Evolutionary conservation across 768 basidiomycete species (phyloP).

Genomic region (Hypsizygus marmoreus): DNA sequence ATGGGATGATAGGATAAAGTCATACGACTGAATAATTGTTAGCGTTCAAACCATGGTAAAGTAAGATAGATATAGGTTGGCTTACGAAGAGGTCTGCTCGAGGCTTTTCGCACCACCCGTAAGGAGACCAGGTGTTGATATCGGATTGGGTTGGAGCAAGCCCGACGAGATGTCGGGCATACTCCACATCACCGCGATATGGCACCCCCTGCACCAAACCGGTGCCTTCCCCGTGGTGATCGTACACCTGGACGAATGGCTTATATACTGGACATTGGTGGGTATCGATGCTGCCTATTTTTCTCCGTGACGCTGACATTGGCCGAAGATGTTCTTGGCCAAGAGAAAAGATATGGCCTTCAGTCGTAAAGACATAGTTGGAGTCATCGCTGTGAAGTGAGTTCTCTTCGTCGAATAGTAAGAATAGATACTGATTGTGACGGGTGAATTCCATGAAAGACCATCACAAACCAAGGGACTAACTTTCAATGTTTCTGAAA

Average conservation of each 20-base stretch:
- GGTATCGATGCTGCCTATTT: conserved; percentile 61
- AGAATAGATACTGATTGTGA: conserved; percentile 76
- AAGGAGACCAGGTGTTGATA: conserved; percentile 58
- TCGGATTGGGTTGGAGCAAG: conserved; percentile 50
- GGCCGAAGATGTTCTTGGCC: conserved; percentile 55
- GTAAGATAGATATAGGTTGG: conserved; percentile 12
- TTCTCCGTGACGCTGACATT: conserved; percentile 58
- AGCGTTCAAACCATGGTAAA: conserved; percentile 2
- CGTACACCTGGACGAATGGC: conserved; percentile 39
- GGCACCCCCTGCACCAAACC: conserved; percentile 72
- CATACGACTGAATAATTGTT: conserved; percentile 59
- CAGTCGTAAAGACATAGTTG: conserved; percentile 92
- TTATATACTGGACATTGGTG: conserved; percentile 77
- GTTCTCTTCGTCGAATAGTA: conserved; percentile 89
- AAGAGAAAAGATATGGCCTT: conserved; percentile 86
- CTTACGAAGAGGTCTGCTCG: conserved; percentile 69
- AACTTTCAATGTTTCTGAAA: conserved; percentile 92
- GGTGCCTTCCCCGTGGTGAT: conserved; percentile 29
- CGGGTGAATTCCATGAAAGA: not conserved
- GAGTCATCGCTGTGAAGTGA: conserved; percentile 73
- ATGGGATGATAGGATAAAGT: conserved; percentile 74
- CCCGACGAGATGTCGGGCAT: conserved; percentile 72
- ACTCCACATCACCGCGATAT: conserved; percentile 76
- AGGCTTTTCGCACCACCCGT: conserved; percentile 79
- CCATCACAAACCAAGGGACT: conserved; percentile 4